Percentiles rank a stretch among this genome's conserved stretches.
Evolutionary conservation across 164 flowering plant species (phyloP).

Genomic region (grape (Vitis vinifera)): ASM3070453v1 NC_081814.1:15784501-15785000

Average conservation of each 20-base stretch:
- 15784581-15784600: neutral
- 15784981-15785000: constrained; percentile 9
- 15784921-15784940: neutral
- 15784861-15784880: constrained; percentile 34
- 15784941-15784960: constrained; percentile 7
- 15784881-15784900: constrained; percentile 27
- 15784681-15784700: constrained; percentile 55
- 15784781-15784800: constrained; percentile 1
- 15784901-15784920: neutral
- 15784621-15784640: constrained; percentile 15
- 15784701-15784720: constrained; percentile 64
- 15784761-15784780: constrained; percentile 33
- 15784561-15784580: neutral
- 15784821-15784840: constrained; percentile 73
- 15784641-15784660: constrained; percentile 24
- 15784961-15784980: constrained; percentile 19
- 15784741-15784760: constrained; percentile 20
- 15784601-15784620: neutral
- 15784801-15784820: constrained; percentile 25
- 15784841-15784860: constrained; percentile 78
- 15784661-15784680: constrained; percentile 33
- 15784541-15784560: constrained; percentile 32
- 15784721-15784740: constrained; percentile 11
- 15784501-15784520: constrained; percentile 73
- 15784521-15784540: constrained; percentile 36